Base-by-base conservation (phyloP, 2,329 filamentous ascomycete genomes). In the Drechslerella stenobrocha region DNA sequence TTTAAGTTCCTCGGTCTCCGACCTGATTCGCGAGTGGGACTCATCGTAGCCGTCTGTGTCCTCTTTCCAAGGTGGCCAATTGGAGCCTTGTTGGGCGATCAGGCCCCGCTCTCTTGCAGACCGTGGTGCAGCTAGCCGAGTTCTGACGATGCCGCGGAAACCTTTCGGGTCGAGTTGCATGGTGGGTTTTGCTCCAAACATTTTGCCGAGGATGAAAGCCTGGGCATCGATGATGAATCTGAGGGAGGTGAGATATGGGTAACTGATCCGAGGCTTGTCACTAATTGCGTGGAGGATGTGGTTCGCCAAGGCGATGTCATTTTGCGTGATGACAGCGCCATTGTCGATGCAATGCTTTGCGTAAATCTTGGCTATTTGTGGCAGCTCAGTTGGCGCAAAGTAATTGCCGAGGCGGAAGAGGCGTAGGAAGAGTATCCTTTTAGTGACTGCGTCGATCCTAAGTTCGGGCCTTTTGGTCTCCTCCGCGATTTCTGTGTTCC, bases 21-120 rank as follows among this genome's bases (percentile, higher is more conserved):
- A 53, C 15, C 40, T 46, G 51, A 67, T 60, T 20, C 45, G 42
- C 2, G 51, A 30, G 40, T 60, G 51, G 7, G 63, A 51, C 52
- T 60, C 34, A 30, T 67, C 63, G 55, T 63, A 70, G 11, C 71
- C 72, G 30, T 73, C 71, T 2, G 50, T 63, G 8, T 61, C 60
- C 7, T 55, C 50, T 0, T 70, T 70, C 64, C 70, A 72, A 3
- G 72, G 72, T 2, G 72, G 72, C 72, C 72, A 73, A 15, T 48
- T 67, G 13, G 30, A 35, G 15, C 63, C 63, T 37, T 67, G 63
- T 22, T 56, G 63, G 22, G 55, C 55, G n/a, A 67, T 55, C 20
- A 60, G 55, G 2, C 35, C 23, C 8, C 63, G 55, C 35, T 67
- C 63, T 22, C 28, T 11, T 4, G 28, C 20, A 2, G 63, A 55